Conservation (phyloP, 2,329 filamentous ascomycete species). For the Penicillium polonicum region DNA sequence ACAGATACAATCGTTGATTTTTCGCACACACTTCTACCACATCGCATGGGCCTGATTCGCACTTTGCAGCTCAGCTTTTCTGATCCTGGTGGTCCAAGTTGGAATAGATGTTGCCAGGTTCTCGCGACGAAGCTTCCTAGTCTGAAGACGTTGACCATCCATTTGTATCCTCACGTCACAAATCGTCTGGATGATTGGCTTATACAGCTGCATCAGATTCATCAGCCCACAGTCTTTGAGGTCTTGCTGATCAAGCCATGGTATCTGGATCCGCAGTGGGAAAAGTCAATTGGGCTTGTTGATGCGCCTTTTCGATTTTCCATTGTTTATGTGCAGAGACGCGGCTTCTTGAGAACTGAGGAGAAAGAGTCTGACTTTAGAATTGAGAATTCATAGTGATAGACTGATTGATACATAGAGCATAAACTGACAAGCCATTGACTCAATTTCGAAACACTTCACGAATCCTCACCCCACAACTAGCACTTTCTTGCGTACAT, state of each 20-base stretch:
- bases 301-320: conserved; percentile 1
- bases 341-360: background rate
- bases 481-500: background rate
- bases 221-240: background rate
- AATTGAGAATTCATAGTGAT: background rate
- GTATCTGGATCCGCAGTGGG: background rate
- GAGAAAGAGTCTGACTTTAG: background rate
- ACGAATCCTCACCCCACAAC: background rate
- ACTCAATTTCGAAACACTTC: background rate
- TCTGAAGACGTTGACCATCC: background rate
- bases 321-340: background rate
- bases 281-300: background rate
- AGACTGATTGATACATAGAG: background rate
- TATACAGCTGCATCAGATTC: background rate
- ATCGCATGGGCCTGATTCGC: background rate
- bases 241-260: background rate
- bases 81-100: background rate
- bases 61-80: background rate
- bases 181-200: background rate
- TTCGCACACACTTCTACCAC: background rate
- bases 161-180: background rate
- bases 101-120: background rate
- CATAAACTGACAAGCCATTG: background rate
- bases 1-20: background rate
- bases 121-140: background rate